Conservation (phyloP, 2,329 filamentous ascomycete genomes). For the Lachnellula hyalina region DNA sequence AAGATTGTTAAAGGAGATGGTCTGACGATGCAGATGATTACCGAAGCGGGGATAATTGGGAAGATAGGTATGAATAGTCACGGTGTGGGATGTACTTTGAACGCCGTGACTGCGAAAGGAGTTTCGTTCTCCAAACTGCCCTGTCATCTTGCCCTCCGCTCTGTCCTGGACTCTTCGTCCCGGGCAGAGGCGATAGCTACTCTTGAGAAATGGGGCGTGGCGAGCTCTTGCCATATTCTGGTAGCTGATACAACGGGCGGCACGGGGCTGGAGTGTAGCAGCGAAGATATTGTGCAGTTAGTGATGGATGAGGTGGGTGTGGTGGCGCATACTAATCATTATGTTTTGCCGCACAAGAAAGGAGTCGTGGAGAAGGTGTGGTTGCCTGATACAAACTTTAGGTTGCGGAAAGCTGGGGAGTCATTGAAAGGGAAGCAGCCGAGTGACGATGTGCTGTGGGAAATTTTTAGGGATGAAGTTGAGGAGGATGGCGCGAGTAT, state of each 20-base stretch:
- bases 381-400: slow-evolving; percentile 22
- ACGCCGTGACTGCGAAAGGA: slow-evolving; percentile 47
- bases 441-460: not conserved
- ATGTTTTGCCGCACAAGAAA: slow-evolving; percentile 12
- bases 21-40: slow-evolving; percentile 14
- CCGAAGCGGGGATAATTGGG: slow-evolving; percentile 23
- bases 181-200: slow-evolving; percentile 39
- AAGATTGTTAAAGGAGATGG: slow-evolving; percentile 8
- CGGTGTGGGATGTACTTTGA: slow-evolving; percentile 50
- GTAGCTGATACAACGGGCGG: slow-evolving; percentile 43
- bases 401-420: slow-evolving; percentile 28
- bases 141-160: slow-evolving; percentile 47
- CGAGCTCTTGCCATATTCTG: slow-evolving; percentile 47
- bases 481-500: slow-evolving; percentile 16
- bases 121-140: slow-evolving; percentile 43
- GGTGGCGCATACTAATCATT: slow-evolving; percentile 30
- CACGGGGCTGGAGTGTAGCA: slow-evolving; percentile 44
- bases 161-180: slow-evolving; percentile 42
- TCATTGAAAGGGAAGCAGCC: slow-evolving; percentile 16
- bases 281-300: slow-evolving; percentile 23
- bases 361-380: slow-evolving; percentile 13
- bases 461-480: slow-evolving; percentile 9
- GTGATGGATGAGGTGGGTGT: slow-evolving; percentile 8
- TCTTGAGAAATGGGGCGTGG: slow-evolving; percentile 44
- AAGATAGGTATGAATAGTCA: slow-evolving; percentile 50